Evolutionary conservation across 164 flowering plant genomes (phyloP).

Genomic region (Macadamia tetraphylla): DNA sequence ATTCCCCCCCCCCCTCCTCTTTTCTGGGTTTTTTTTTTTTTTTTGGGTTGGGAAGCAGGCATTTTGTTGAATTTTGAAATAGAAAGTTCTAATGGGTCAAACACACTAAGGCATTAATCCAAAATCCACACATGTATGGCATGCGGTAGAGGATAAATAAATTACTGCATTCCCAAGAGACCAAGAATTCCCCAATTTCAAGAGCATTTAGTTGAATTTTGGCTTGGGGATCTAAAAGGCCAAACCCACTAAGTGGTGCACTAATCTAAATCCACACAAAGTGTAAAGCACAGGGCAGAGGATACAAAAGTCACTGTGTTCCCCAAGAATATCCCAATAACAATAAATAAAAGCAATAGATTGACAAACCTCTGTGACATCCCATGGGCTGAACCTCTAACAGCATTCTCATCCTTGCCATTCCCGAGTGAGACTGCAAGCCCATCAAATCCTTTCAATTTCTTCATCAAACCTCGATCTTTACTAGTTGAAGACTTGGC

Average conservation of each 20-base stretch:
- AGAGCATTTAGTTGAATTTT: neutral
- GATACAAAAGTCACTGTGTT: too few relatives aligned
- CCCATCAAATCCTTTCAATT: constrained; percentile 74
- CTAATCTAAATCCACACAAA: neutral
- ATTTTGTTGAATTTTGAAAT: too few relatives aligned
- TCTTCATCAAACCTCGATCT: constrained; percentile 54
- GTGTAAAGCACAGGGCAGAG: neutral
- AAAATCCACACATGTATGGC: too few relatives aligned
- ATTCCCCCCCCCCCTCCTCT: too few relatives aligned
- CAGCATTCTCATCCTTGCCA: constrained; percentile 44
- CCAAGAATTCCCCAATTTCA: too few relatives aligned
- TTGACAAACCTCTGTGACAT: constrained; percentile 27
- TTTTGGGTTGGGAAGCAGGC: too few relatives aligned
- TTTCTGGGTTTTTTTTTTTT: too few relatives aligned
- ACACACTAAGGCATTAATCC: too few relatives aligned
- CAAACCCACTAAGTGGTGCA: neutral
- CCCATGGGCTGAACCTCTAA: constrained; percentile 30
- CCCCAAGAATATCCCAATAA: neutral
- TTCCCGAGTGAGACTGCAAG: constrained; percentile 74
- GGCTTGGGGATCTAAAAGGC: neutral
- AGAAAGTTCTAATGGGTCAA: too few relatives aligned
- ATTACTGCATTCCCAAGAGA: too few relatives aligned
- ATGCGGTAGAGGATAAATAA: too few relatives aligned
- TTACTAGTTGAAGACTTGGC: constrained; percentile 56
- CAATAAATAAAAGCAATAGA: neutral